These are phyloP conservation scores for Syncephalastrum racemosum DNA, from an alignment of 371 early-diverging fungal genomes.

Conservation along the genomic window DNA sequence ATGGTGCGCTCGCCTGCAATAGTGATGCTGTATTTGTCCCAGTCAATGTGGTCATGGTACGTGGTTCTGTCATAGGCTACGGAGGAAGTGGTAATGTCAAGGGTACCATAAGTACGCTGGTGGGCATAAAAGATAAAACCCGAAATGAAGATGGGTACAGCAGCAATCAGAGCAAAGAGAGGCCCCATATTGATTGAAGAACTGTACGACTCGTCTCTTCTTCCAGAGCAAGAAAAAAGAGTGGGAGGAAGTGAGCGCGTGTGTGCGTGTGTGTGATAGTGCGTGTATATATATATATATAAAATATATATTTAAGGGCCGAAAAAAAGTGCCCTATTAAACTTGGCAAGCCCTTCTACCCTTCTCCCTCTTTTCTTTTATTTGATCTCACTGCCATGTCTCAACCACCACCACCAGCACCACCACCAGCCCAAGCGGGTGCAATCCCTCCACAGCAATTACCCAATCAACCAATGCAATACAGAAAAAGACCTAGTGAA, in stretches of 20 bases:
- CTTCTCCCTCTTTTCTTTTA: too few relatives aligned
- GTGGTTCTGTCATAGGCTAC: constrained; percentile 57
- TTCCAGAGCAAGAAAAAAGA: too few relatives aligned
- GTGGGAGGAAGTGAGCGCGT: too few relatives aligned
- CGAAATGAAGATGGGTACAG: constrained; percentile 35
- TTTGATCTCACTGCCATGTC: too few relatives aligned
- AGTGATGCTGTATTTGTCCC: constrained; percentile 61
- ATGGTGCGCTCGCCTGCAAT: constrained; percentile 64
- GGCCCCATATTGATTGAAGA: constrained; percentile 21
- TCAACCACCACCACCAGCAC: not conserved
- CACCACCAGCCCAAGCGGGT: constrained; percentile 1
- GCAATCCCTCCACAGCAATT: constrained; percentile 24
- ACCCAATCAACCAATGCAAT: constrained; percentile 20
- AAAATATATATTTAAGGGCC: too few relatives aligned
- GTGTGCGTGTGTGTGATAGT: too few relatives aligned
- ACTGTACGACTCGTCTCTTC: too few relatives aligned
- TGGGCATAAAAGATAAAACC: constrained; percentile 41
- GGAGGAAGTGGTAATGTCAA: constrained; percentile 53
- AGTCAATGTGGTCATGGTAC: constrained; percentile 58
- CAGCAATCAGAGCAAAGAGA: constrained; percentile 41
- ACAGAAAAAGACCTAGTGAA: constrained; percentile 40
- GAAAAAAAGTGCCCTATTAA: too few relatives aligned
- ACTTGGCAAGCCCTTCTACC: too few relatives aligned
- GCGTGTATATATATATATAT: too few relatives aligned
- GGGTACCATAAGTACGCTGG: constrained; percentile 45